Evolutionary conservation across 1,139 yeast genomes (phyloP), one percentile per base, ranked within the genome.

Genomic region (Hemisphaericaspora subhashii): DNA sequence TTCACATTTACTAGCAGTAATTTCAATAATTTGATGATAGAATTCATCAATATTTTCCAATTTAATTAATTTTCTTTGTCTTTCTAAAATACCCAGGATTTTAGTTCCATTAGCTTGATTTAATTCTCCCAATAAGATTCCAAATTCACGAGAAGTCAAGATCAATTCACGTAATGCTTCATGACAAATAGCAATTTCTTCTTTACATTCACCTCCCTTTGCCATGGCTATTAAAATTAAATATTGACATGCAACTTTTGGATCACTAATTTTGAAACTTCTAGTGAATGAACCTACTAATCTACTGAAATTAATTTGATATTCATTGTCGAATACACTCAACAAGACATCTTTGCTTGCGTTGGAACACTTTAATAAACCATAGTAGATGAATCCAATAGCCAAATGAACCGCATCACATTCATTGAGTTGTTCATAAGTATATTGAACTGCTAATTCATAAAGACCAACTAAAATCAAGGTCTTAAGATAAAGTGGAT

Each of bases 381-480:
- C 90, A 55, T 83, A 82, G 58, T 86, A 84, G 9, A 83, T 79
- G 39, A 92, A 71, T 0, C 86, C 89, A 51, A 92, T 85, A 1
- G 95, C 88, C 49, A 89, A 74, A 63, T 94, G 98, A 11, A 89
- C 95, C 2, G 96, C 86, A 57, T 88, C 97, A 41, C 86, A 78
- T 57, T 87, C 95, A 57, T 79, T 83, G 33, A 78, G 68, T 31
- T 72, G 66, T 50, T 83, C 83, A 47, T 64, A 68, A 12, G 86
- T 68, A 56, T 84, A 81, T 46, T 83, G 82, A 13, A 88, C 79
- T 0, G 96, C 96, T 44, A 78, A 72, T 53, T 89, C 97, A 58
- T 82, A 90, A 38, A 87, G 72, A 0, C 98, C 98, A 44, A 81
- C 72, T 52, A 89, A 68, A 10, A 88, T 59, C 50, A 90, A 70